phyloP scores from a whole-genome alignment of 1,284 basidiomycete species.

The Ganoderma lingzhi region DNA sequence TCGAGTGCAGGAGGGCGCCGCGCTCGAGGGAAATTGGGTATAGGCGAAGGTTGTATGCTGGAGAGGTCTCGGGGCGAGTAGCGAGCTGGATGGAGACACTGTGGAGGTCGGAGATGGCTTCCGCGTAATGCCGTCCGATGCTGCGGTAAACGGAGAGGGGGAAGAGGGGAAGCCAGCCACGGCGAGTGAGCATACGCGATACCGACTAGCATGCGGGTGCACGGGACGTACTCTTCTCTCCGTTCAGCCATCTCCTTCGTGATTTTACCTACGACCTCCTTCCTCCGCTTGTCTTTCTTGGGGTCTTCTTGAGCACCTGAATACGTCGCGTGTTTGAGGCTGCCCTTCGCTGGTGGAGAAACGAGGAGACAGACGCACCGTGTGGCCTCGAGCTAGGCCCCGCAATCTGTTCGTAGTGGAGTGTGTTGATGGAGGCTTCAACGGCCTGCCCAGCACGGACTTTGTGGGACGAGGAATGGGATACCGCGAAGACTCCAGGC shows the following conservation, averaged over 20 bases:
- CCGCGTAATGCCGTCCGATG: conserved; percentile 57
- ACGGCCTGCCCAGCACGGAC: conserved; percentile 38
- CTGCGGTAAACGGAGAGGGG: conserved; percentile 39
- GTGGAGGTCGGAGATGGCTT: conserved; percentile 64
- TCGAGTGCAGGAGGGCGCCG: conserved; percentile 71
- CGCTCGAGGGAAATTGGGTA: conserved; percentile 78
- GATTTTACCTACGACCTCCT: conserved; percentile 71
- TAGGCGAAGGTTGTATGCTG: conserved; percentile 72
- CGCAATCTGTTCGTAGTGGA: conserved; percentile 44
- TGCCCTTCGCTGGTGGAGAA: no score
- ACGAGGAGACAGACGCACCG: conserved; percentile 39
- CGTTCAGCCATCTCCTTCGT: conserved; percentile 76
- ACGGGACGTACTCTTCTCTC: conserved; percentile 69
- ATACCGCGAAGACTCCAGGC: conserved; percentile 59
- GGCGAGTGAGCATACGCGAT: conserved; percentile 5
- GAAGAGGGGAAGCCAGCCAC: neutral
- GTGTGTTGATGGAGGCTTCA: conserved; percentile 38
- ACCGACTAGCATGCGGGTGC: conserved; percentile 14
- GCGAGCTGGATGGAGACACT: conserved; percentile 64
- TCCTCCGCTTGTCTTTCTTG: conserved; percentile 68
- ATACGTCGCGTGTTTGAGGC: conserved; percentile 2
- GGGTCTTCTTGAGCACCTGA: conserved; percentile 44
- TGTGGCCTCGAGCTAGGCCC: conserved; percentile 51
- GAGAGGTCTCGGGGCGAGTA: conserved; percentile 67
- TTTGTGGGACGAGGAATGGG: conserved; percentile 54